Conservation (phyloP, 2,329 filamentous ascomycete genomes). For the Arthrinium puccinioides region DNA sequence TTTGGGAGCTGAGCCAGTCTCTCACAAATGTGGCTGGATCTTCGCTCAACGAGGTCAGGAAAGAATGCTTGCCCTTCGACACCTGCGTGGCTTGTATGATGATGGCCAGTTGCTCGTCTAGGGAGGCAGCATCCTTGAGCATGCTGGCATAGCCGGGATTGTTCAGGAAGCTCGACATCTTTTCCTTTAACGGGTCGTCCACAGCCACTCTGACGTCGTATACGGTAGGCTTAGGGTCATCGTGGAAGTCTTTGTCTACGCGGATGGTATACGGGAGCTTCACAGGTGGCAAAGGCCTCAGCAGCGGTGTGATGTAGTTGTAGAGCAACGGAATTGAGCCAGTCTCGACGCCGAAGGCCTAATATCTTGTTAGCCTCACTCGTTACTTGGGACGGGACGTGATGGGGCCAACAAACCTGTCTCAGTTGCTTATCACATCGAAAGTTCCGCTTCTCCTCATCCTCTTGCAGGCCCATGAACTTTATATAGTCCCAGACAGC, state of each 20-base stretch:
- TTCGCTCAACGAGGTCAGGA: slow-evolving; percentile 69
- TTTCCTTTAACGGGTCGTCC: slow-evolving; percentile 70
- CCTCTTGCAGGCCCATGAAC: slow-evolving; percentile 78
- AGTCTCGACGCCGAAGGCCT: slow-evolving; percentile 67
- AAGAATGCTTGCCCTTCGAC: slow-evolving; percentile 84
- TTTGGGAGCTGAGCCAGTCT: slow-evolving; percentile 86
- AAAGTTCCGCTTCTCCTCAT: slow-evolving; percentile 90
- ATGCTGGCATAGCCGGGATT: slow-evolving; percentile 64
- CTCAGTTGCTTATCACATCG: slow-evolving; percentile 79
- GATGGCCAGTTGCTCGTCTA: slow-evolving; percentile 81
- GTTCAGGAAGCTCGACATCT: slow-evolving; percentile 57
- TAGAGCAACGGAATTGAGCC: slow-evolving; percentile 83
- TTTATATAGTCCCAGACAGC: slow-evolving; percentile 95
- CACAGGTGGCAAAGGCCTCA: slow-evolving; percentile 72
- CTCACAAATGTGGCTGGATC: slow-evolving; percentile 81
- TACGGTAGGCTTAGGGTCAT: slow-evolving; percentile 67
- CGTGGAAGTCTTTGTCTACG: slow-evolving; percentile 78
- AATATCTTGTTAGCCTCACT: slow-evolving; percentile 18
- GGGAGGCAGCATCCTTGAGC: slow-evolving; percentile 65
- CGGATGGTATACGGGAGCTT: slow-evolving; percentile 88
- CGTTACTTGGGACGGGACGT: not conserved
- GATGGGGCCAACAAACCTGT: slow-evolving; percentile 45
- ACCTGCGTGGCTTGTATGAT: slow-evolving; percentile 76
- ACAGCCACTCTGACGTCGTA: slow-evolving; percentile 85
- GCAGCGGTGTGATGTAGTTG: slow-evolving; percentile 71